Conservation (phyloP, 441 rosid species). For the Euphorbia schlechtendalii region DNA sequence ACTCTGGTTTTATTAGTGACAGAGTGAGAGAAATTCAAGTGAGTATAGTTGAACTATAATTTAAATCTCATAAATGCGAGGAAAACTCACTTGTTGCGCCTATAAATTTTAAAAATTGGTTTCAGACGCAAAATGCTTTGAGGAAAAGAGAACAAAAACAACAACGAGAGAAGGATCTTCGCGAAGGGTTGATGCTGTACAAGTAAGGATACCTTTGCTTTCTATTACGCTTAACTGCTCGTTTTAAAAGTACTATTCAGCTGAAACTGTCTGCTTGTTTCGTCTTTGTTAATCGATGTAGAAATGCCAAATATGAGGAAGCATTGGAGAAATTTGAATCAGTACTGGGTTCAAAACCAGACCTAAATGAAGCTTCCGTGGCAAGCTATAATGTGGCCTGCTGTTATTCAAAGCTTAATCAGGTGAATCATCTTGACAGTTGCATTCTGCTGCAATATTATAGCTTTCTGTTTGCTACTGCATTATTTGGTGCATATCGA, state of each 20-base stretch:
- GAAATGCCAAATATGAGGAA: slow-evolving; percentile 75
- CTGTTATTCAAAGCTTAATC: slow-evolving; percentile 87
- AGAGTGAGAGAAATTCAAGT: slow-evolving; percentile 87
- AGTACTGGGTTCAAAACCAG: slow-evolving; percentile 83
- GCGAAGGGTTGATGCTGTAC: slow-evolving; percentile 72
- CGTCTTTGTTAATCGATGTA: slow-evolving; percentile 18
- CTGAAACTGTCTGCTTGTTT: background rate
- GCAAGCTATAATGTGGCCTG: slow-evolving; percentile 94
- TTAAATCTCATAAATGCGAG: background rate
- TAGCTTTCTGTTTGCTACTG: background rate
- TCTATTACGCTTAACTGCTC: background rate
- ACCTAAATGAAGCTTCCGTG: slow-evolving; percentile 62
- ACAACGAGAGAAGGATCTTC: slow-evolving; percentile 65
- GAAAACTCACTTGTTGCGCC: background rate
- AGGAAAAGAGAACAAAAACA: slow-evolving; percentile 72
- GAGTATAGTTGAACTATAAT: slow-evolving; percentile 16
- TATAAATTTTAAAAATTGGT: background rate
- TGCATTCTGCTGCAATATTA: background rate
- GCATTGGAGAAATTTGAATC: slow-evolving; percentile 90
- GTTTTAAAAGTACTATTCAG: background rate
- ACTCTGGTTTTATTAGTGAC: slow-evolving; percentile 73
- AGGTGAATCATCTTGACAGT: slow-evolving; percentile 31
- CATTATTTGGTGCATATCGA: no score
- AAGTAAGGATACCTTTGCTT: slow-evolving; percentile 32
- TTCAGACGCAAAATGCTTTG: slow-evolving; percentile 74